Evolutionary conservation across 192 early-diverging fungal species (phyloP).

Genomic region (Rhizoclosmatium sp.): DNA sequence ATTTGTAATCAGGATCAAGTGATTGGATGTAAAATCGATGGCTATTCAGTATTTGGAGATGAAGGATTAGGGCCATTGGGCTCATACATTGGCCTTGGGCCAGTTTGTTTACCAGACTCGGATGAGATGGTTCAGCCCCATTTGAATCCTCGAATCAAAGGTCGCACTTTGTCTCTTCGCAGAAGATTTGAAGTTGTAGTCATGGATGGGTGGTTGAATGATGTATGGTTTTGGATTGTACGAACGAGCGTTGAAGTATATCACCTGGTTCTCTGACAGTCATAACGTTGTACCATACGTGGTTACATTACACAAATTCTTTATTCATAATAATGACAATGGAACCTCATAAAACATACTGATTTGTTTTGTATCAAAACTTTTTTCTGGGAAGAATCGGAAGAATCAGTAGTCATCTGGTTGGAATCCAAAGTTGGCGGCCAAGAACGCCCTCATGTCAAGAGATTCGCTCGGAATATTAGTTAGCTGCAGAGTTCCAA

Average conservation of each 20-base stretch:
- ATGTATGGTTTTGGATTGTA: background rate
- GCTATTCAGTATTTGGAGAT: slow-evolving; percentile 15
- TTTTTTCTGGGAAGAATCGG: too few relatives aligned
- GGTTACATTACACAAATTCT: too few relatives aligned
- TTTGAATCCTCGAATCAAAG: background rate
- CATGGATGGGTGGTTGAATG: background rate
- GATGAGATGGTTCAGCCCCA: background rate
- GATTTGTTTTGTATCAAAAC: too few relatives aligned
- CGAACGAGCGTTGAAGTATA: background rate
- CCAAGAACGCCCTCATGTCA: too few relatives aligned
- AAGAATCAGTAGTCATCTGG: too few relatives aligned
- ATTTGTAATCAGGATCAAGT: slow-evolving; percentile 3
- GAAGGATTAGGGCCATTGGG: slow-evolving; percentile 34
- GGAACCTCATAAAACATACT: too few relatives aligned
- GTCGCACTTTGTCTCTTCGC: background rate
- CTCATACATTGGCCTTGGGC: slow-evolving; percentile 9
- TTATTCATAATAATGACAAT: too few relatives aligned
- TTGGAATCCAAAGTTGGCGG: too few relatives aligned
- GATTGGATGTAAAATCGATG: background rate
- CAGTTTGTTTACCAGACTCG: slow-evolving; percentile 1
- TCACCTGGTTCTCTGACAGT: background rate
- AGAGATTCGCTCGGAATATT: too few relatives aligned
- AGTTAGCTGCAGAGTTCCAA: too few relatives aligned
- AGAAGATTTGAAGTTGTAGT: background rate
- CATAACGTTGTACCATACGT: background rate